A percentile compares a stretch with the other conserved stretches of the same genome.
Conservation (phyloP, 257 asterid species). For the Solanum dulcamara region DNA sequence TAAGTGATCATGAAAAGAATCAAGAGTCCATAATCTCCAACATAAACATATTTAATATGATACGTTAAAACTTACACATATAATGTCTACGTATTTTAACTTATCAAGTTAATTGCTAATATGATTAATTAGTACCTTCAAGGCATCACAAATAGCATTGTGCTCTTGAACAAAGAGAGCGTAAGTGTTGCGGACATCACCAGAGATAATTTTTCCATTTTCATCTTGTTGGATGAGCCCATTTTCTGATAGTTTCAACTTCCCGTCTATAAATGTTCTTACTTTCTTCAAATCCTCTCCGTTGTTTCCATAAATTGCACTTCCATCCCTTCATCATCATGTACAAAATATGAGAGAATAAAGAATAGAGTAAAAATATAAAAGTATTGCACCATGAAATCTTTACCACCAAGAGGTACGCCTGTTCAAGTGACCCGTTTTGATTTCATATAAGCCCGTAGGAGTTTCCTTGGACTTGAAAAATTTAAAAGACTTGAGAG, state of each 20-base stretch:
- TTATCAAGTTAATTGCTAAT: too few relatives aligned
- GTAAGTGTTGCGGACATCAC: conserved; percentile 47
- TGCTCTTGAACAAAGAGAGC: conserved; percentile 57
- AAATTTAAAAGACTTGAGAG: conserved; percentile 43
- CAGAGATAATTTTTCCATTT: conserved; percentile 30
- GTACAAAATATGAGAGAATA: neutral
- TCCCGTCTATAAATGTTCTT: conserved; percentile 44
- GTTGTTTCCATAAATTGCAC: conserved; percentile 46
- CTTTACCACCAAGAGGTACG: conserved; percentile 64
- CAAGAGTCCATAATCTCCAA: conserved; percentile 24
- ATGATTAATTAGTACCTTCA: conserved; percentile 17
- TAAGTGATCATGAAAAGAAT: too few relatives aligned
- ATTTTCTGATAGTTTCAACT: conserved; percentile 34
- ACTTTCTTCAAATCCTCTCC: conserved; percentile 15
- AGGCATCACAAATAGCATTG: conserved; percentile 42
- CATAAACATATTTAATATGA: neutral
- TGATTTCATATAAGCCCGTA: conserved; percentile 22
- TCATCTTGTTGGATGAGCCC: conserved; percentile 34
- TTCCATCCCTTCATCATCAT: conserved; percentile 42
- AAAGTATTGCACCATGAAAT: neutral
- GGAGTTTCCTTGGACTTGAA: conserved; percentile 32
- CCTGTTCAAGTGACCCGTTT: conserved; percentile 31
- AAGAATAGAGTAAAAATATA: neutral
- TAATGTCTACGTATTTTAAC: too few relatives aligned
- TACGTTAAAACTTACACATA: too few relatives aligned